Evolutionary conservation across 208 protist species (phyloP).

Genomic region (Acanthamoeba sp.): DNA sequence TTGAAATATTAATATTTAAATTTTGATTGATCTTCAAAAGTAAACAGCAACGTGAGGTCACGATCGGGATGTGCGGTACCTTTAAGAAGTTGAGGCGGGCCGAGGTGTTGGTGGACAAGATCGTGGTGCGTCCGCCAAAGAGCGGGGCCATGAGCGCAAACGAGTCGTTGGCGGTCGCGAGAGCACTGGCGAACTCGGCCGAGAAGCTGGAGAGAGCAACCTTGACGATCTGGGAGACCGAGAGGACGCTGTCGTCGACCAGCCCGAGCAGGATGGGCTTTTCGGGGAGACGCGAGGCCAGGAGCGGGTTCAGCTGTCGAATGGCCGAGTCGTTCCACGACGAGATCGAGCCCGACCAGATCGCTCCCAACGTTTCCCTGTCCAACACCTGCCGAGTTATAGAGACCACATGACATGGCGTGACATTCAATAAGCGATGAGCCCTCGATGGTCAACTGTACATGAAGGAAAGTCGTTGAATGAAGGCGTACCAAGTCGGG

Average conservation of each 20-base stretch:
- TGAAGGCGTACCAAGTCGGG: not conserved
- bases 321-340: conserved; percentile 21
- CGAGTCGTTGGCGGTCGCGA: not conserved
- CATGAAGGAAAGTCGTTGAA: not conserved
- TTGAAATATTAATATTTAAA: too few species aligned
- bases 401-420: too few species aligned
- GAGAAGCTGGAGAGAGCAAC: not conserved
- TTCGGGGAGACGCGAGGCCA: not conserved
- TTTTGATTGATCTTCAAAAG: too few species aligned
- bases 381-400: conserved; percentile 47
- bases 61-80: too few species aligned
- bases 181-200: not conserved
- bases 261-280: not conserved
- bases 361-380: not conserved
- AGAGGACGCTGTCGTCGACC: not conserved
- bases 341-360: not conserved
- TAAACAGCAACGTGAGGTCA: too few species aligned
- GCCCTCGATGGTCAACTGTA: too few species aligned
- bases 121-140: not conserved
- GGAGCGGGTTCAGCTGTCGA: not conserved
- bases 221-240: not conserved
- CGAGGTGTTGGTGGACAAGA: not conserved
- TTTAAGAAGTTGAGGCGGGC: not conserved
- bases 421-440: too few species aligned
- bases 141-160: not conserved